Base-by-base conservation (phyloP, 495 filamentous ascomycete genomes). In the Hypoxylon cercidicola region DNA sequence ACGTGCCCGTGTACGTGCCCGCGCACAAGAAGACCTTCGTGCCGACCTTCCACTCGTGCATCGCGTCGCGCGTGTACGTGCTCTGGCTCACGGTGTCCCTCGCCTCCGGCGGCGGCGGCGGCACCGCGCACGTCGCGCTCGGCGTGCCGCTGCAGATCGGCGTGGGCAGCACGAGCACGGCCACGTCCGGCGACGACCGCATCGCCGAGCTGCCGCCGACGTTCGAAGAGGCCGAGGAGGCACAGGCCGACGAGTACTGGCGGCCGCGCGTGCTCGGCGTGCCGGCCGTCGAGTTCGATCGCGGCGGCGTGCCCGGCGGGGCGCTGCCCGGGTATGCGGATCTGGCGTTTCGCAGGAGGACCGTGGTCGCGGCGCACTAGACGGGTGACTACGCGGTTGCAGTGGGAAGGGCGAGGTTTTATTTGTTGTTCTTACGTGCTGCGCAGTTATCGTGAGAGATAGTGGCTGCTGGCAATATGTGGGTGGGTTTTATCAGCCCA, bases 11-110 rank as follows among this genome's bases (percentile, higher is more conserved):
- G 72, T 79, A 83, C 0, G 79, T 96, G 0, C 93, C 95, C 0
- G 78, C 75, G 9, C 67, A 74, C 16, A 86, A 84, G 65, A 90
- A 88, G 61, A 79, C 86, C 1, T 93, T 93, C 75, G 75, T 95
- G 23, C 96, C 95, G 0, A 93, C 92, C 15, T 99, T 98, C 78
- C 88, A 95, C 77, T 86, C 87, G 53, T 99, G 95, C 76, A 84
- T 97, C 66, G 79, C 90, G 25, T 90, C 89, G 13, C 88, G 95
- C 59, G 77, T 88, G 20, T 98, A 99, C 77, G 78, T 82, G 8
- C 81, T 97, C 18, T 88, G 90, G 40, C 77, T 98, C 47, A 79
- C 81, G 7, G 70, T 94, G 52, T 80, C 86, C 3, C 76, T 91
- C n/a, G n/a, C n/a, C n/a, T 39, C 83, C 87, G 53, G 84, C 86